phyloP scores from a whole-genome alignment of 148 eudicot genomes.

The Tetragonia tetragonoides region DNA sequence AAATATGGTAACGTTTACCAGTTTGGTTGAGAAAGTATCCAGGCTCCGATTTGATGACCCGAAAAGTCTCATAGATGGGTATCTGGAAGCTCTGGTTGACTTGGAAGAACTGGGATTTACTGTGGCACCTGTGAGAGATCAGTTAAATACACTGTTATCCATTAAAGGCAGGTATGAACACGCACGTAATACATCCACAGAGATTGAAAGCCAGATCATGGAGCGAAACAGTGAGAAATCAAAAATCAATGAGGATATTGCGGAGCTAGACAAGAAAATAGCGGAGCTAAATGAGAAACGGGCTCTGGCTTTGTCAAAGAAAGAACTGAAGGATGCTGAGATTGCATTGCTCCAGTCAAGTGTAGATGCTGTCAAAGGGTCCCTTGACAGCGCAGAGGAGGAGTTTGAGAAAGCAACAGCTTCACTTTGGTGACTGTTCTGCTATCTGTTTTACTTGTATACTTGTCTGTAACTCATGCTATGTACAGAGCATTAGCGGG shows the following conservation, averaged over 20 bases:
- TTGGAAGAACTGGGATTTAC: slow-evolving; percentile 71
- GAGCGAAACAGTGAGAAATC: slow-evolving; percentile 33
- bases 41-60: slow-evolving; percentile 45
- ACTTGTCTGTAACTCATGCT: slow-evolving; percentile 4
- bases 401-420: slow-evolving; percentile 39
- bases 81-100: slow-evolving; percentile 59
- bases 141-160: slow-evolving; percentile 37
- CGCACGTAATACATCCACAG: slow-evolving; percentile 27
- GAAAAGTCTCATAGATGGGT: slow-evolving; percentile 44
- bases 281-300: slow-evolving; percentile 40
- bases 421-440: slow-evolving; percentile 30
- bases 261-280: slow-evolving; percentile 41
- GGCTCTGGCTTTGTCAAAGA: slow-evolving; percentile 30
- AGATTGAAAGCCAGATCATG: slow-evolving; percentile 31
- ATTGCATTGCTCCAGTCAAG: slow-evolving; percentile 31
- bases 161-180: slow-evolving; percentile 45
- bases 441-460: slow-evolving; percentile 1
- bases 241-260: slow-evolving; percentile 40
- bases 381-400: slow-evolving; percentile 21
- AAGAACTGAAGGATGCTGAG: slow-evolving; percentile 39
- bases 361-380: slow-evolving; percentile 19
- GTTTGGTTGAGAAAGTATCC: slow-evolving; percentile 46
- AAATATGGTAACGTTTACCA: slow-evolving; percentile 71
- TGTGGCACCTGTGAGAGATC: slow-evolving; percentile 42
- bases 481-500: slow-evolving; percentile 21